Conservation (phyloP, 331 rosid species). For the Malus hybrid region DNA sequence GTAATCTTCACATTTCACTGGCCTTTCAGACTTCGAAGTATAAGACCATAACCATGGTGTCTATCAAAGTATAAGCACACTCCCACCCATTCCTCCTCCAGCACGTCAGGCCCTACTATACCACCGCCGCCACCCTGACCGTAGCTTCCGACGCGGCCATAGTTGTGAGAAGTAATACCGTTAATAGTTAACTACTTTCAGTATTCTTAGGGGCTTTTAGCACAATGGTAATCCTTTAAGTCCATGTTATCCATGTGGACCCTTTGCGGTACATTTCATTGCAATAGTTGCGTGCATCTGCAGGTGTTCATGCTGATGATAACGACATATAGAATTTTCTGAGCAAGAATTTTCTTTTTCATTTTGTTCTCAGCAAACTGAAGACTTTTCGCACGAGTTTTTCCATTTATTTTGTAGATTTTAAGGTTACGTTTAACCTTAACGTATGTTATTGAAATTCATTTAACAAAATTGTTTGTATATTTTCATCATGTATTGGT, state of each 20-base stretch:
- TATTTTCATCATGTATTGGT: too few species aligned
- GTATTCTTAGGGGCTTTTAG: background rate
- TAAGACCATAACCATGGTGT: conserved; percentile 34
- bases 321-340: conserved; percentile 44
- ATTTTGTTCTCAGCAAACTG: too few species aligned
- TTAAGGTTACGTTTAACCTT: background rate
- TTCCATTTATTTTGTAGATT: too few species aligned
- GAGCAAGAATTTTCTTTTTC: conserved; percentile 23
- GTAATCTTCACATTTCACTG: too few species aligned
- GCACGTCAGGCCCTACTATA: conserved; percentile 24
- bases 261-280: background rate
- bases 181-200: background rate
- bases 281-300: conserved; percentile 5
- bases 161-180: background rate
- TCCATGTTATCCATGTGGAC: background rate
- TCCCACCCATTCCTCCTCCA: background rate
- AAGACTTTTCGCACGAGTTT: too few species aligned
- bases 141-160: conserved; percentile 22
- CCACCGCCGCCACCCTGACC: conserved; percentile 4
- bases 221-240: background rate
- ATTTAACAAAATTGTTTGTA: too few species aligned
- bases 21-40: background rate
- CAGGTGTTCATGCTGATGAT: conserved; percentile 78
- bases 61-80: conserved; percentile 27
- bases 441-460: background rate